Conservation (phyloP, 768 basidiomycete genomes). For the Pleurotus tuber-regium region DNA sequence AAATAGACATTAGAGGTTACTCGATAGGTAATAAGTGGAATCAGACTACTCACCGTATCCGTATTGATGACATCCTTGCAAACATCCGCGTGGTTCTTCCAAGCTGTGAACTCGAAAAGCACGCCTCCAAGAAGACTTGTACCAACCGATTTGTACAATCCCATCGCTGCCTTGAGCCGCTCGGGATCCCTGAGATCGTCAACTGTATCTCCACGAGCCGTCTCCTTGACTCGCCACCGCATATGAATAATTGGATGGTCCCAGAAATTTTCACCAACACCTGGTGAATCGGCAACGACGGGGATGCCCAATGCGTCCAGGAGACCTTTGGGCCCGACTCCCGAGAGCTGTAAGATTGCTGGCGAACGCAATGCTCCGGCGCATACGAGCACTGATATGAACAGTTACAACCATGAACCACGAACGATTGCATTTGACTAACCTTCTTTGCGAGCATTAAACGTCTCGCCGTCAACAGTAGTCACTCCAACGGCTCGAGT, state of each 20-base stretch:
- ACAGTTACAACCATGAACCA: background rate
- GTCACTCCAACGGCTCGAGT: background rate
- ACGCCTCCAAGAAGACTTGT: background rate
- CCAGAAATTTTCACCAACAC: conserved; percentile 70
- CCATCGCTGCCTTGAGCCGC: background rate
- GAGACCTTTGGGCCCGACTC: conserved; percentile 66
- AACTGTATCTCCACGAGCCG: background rate
- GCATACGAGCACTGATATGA: background rate
- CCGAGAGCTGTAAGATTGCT: conserved; percentile 23
- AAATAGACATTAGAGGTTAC: background rate
- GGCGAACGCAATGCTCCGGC: conserved; percentile 4
- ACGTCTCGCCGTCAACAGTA: background rate
- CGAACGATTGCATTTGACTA: no score
- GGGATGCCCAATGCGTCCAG: conserved; percentile 52
- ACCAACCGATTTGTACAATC: background rate
- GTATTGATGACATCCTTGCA: background rate
- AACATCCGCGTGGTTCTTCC: conserved; percentile 1
- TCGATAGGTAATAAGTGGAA: background rate
- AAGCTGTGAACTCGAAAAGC: background rate
- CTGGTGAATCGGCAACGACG: conserved; percentile 60
- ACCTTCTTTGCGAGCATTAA: conserved; percentile 3
- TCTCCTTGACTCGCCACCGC: background rate
- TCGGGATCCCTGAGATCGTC: background rate
- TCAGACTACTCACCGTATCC: background rate
- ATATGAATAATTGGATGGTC: conserved; percentile 61